Evolutionary conservation across 2,329 filamentous ascomycete genomes (phyloP).

Genomic region (Apiospora arundinis): DNA sequence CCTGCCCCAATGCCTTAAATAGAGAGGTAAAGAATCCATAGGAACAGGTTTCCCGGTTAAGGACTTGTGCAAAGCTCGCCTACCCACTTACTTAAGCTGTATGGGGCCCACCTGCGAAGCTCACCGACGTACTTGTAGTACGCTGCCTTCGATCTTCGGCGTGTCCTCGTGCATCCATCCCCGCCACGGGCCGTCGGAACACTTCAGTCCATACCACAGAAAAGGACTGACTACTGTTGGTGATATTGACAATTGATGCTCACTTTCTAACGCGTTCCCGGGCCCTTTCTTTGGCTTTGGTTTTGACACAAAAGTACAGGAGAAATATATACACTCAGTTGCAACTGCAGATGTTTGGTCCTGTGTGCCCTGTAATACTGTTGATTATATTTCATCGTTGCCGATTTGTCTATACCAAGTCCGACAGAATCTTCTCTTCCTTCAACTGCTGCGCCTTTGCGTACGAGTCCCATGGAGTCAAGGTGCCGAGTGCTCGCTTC

Average conservation of each 20-base stretch:
- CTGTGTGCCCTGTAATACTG: neutral
- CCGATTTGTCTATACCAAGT: conserved; percentile 25
- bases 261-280: no score
- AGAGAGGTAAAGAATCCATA: neutral
- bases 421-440: conserved; percentile 56
- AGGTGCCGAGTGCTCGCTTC: conserved; percentile 83
- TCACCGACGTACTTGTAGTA: neutral
- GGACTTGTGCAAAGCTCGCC: neutral
- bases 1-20: no score
- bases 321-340: neutral
- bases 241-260: neutral
- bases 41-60: neutral
- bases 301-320: neutral
- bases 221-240: neutral
- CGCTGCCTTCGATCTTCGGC: neutral
- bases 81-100: neutral
- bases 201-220: neutral
- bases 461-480: conserved; percentile 87
- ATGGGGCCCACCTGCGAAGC: neutral
- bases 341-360: neutral
- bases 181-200: neutral
- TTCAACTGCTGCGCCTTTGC: conserved; percentile 68
- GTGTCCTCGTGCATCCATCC: neutral
- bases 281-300: neutral
- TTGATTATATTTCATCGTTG: neutral